phyloP scores from a whole-genome alignment of 345 rosid genomes.

The Pelargonium nanum region DNA sequence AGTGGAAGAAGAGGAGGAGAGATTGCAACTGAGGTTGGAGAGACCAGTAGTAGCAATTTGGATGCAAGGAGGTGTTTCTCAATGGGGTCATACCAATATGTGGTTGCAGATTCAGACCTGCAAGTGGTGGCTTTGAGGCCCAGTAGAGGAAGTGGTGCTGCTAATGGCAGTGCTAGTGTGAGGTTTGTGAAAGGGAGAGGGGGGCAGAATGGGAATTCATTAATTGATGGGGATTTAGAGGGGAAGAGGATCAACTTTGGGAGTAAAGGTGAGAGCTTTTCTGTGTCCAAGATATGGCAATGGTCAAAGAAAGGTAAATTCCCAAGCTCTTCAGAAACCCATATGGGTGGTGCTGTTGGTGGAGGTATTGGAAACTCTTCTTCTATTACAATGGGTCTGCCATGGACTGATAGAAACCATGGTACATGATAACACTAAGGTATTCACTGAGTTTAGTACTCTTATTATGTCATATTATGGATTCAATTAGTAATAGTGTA shows the following conservation, averaged over 20 bases:
- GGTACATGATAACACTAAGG: not conserved
- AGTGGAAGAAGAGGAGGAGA: slow-evolving; percentile 7
- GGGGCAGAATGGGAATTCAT: slow-evolving; percentile 32
- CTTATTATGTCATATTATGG: not conserved
- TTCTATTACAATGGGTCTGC: not conserved
- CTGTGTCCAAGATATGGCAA: slow-evolving; percentile 88
- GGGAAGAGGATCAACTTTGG: slow-evolving; percentile 68
- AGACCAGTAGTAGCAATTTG: slow-evolving; percentile 55
- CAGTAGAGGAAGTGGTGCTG: slow-evolving; percentile 14
- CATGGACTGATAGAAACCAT: not conserved
- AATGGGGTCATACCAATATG: slow-evolving; percentile 46
- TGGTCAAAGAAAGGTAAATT: slow-evolving; percentile 70
- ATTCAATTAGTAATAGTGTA: not conserved
- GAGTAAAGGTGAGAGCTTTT: slow-evolving; percentile 87
- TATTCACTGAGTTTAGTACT: not conserved
- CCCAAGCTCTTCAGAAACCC: slow-evolving; percentile 31
- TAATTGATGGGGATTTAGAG: slow-evolving; percentile 36
- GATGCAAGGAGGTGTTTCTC: slow-evolving; percentile 43
- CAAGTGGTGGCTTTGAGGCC: slow-evolving; percentile 50
- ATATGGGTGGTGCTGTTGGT: not conserved
- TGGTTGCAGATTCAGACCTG: slow-evolving; percentile 40
- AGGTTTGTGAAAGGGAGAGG: slow-evolving; percentile 24
- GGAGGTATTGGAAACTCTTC: not conserved
- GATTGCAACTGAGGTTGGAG: slow-evolving; percentile 34
- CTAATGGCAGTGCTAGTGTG: slow-evolving; percentile 10